Conservation (phyloP, 2,329 filamentous ascomycete genomes). For the Emergomyces pasteurianus region DNA sequence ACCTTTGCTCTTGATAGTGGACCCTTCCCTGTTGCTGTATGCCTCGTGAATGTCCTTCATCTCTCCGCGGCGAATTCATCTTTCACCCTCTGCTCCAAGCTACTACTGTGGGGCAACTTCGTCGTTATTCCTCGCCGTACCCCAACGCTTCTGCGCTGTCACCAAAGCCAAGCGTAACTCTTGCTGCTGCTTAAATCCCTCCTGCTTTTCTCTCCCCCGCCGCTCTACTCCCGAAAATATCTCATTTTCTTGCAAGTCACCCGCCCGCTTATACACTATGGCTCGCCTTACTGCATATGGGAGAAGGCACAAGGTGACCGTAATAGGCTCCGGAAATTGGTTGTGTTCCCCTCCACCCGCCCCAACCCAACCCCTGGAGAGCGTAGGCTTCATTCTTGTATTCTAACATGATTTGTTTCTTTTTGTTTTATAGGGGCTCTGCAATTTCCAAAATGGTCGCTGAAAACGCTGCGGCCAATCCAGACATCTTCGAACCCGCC, state of each 20-base stretch:
- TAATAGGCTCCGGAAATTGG: constrained; percentile 96
- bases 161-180: neutral
- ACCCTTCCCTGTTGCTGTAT: neutral
- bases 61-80: neutral
- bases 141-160: neutral
- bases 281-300: constrained; percentile 39
- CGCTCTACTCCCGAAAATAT: neutral
- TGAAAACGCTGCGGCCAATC: constrained; percentile 72
- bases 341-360: constrained; percentile 29
- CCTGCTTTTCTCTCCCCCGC: neutral
- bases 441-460: constrained; percentile 95
- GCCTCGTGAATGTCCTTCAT: neutral
- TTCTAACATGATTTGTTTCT: too few species aligned
- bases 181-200: neutral
- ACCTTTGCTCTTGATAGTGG: too few species aligned
- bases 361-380: neutral
- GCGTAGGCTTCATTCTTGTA: neutral
- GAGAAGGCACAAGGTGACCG: constrained; percentile 82
- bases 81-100: neutral
- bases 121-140: neutral
- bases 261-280: constrained; percentile 24
- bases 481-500: constrained; percentile 69
- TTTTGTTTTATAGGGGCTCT: constrained; percentile 77
- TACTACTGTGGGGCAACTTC: neutral
- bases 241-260: neutral